Percentiles rank a stretch among this genome's conserved stretches.
phyloP scores from a whole-genome alignment of 2,329 filamentous ascomycete genomes.

The Arthrinium phaeospermum region DNA sequence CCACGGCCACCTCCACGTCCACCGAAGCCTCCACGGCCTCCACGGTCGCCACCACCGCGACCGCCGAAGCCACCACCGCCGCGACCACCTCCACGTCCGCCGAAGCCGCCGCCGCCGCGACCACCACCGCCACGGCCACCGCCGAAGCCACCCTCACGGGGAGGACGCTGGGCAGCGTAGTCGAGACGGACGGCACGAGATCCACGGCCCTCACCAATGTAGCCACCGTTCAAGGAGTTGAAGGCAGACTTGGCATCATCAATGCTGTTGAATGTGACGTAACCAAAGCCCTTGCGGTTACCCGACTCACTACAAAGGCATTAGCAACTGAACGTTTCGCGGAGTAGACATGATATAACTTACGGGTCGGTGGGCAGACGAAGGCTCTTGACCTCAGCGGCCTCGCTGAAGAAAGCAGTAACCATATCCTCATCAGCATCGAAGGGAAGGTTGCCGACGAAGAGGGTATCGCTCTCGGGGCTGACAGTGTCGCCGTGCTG shows the following conservation, averaged over 20 bases:
- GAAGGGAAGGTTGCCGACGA: slow-evolving; percentile 90
- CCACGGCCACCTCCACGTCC: slow-evolving; percentile 52
- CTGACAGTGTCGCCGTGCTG: slow-evolving; percentile 81
- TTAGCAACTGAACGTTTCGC: slow-evolving; percentile 35
- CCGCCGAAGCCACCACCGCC: slow-evolving; percentile 51
- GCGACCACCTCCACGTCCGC: slow-evolving; percentile 58
- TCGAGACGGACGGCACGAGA: slow-evolving; percentile 83
- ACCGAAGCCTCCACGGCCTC: slow-evolving; percentile 46
- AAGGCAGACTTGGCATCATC: slow-evolving; percentile 83
- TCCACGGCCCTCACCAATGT: slow-evolving; percentile 67
- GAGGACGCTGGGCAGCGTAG: slow-evolving; percentile 73
- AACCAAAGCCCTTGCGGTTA: slow-evolving; percentile 89
- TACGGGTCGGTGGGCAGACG: slow-evolving; percentile 85
- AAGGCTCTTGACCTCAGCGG: slow-evolving; percentile 75
- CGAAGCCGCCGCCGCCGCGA: slow-evolving; percentile 49
- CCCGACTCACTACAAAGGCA: slow-evolving; percentile 68
- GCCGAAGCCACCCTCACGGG: slow-evolving; percentile 60
- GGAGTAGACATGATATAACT: slow-evolving; percentile 38
- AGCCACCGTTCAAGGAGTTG: slow-evolving; percentile 70
- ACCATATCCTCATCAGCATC: slow-evolving; percentile 79
- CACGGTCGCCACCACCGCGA: slow-evolving; percentile 49
- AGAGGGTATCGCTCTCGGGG: slow-evolving; percentile 84
- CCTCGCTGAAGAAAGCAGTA: slow-evolving; percentile 74
- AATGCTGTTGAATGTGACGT: slow-evolving; percentile 81
- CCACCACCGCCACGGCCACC: slow-evolving; percentile 54